phyloP scores from a whole-genome alignment of 331 rosid species.

The Rhamnella rubrinervis region DNA sequence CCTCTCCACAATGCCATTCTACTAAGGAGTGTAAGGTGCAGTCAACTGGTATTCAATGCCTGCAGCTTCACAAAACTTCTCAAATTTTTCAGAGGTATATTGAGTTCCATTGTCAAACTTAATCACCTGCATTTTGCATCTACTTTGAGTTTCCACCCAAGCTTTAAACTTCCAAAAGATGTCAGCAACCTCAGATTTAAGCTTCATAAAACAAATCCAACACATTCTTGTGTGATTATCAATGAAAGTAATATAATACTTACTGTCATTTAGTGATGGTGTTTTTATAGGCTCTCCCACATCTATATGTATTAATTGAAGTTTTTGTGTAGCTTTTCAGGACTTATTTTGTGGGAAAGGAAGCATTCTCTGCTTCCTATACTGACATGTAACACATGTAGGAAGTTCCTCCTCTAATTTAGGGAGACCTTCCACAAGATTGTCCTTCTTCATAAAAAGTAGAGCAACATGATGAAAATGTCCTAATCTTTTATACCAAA shows the following conservation, averaged over 20 bases:
- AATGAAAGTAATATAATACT: background rate
- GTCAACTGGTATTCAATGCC: background rate
- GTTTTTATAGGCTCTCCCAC: background rate
- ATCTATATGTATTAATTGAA: background rate
- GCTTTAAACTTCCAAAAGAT: background rate
- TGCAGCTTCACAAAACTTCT: background rate
- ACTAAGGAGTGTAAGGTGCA: constrained; percentile 2
- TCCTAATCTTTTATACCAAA: background rate
- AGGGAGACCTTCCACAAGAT: too few species aligned
- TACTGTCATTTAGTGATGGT: background rate
- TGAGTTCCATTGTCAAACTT: background rate
- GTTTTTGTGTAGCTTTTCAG: background rate
- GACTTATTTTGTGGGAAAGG: background rate
- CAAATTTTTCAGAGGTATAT: background rate
- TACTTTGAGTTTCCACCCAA: constrained; percentile 3
- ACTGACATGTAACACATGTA: background rate
- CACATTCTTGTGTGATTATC: background rate
- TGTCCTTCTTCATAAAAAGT: background rate
- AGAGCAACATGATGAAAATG: background rate
- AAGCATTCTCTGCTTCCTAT: background rate
- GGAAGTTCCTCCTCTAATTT: background rate
- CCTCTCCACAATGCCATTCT: constrained; percentile 4
- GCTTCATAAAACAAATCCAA: background rate
- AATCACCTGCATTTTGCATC: background rate
- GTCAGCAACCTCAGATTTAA: background rate